Conservation (phyloP, 306 rosid genomes). For the Citrullus colocynthis region DNA sequence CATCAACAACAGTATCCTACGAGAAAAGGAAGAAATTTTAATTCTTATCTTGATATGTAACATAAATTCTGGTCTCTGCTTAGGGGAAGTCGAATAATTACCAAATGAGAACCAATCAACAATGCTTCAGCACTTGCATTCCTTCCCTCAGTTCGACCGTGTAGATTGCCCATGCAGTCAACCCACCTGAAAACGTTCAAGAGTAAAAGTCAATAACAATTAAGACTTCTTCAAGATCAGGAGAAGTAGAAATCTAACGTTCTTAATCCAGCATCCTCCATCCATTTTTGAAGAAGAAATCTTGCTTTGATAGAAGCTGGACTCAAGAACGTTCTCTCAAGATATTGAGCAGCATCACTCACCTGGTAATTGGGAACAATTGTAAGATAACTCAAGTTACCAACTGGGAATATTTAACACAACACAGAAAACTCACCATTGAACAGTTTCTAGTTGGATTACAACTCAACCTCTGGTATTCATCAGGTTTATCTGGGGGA, state of each 20-base stretch:
- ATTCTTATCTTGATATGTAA: background rate
- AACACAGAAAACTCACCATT: background rate
- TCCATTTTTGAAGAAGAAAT: slow-evolving; percentile 51
- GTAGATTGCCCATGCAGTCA: slow-evolving; percentile 76
- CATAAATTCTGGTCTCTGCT: background rate
- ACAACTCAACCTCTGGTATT: background rate
- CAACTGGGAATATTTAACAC: background rate
- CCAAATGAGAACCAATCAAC: slow-evolving; percentile 85
- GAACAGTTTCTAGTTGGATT: background rate
- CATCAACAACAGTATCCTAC: slow-evolving; percentile 92
- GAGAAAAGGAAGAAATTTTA: slow-evolving; percentile 9
- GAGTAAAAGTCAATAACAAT: slow-evolving; percentile 21
- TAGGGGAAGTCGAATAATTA: slow-evolving; percentile 15
- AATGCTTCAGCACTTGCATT: slow-evolving; percentile 59
- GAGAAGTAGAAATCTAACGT: slow-evolving; percentile 55
- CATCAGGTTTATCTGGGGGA: slow-evolving; percentile 10
- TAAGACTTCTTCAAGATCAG: slow-evolving; percentile 1
- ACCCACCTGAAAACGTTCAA: slow-evolving; percentile 64
- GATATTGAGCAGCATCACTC: slow-evolving; percentile 60
- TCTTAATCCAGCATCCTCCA: slow-evolving; percentile 95
- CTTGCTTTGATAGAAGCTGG: slow-evolving; percentile 70
- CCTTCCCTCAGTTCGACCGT: slow-evolving; percentile 71
- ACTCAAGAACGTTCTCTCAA: slow-evolving; percentile 90
- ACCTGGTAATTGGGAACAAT: slow-evolving; percentile 34
- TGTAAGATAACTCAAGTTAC: slow-evolving; percentile 11